Percentiles rank a stretch among this genome's conserved stretches.
These are phyloP conservation scores for Fomitopsis palustris DNA, from an alignment of 1,284 basidiomycete genomes.

Conservation along the genomic window DNA sequence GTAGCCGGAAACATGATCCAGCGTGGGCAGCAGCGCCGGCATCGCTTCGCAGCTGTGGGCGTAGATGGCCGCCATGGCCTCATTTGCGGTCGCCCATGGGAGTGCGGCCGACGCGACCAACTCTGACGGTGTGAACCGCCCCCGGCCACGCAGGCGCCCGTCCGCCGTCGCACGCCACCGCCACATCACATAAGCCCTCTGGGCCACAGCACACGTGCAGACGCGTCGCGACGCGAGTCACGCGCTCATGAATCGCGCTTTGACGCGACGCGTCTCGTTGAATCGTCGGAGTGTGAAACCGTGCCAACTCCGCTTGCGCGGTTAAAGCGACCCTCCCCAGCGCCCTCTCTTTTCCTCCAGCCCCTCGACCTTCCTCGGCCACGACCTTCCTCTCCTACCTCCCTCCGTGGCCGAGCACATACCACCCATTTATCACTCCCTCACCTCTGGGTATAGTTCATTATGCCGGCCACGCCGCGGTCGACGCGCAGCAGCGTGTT, in stretches of 20 bases:
- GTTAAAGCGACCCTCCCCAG: slow-evolving; percentile 17
- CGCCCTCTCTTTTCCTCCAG: slow-evolving; percentile 11
- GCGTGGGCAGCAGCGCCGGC: not conserved
- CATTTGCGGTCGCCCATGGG: not conserved
- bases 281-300: slow-evolving; percentile 29
- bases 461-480: slow-evolving; percentile 20
- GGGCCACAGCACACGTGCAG: slow-evolving; percentile 4
- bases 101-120: not conserved
- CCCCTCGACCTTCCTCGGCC: slow-evolving; percentile 6
- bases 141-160: not conserved
- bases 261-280: slow-evolving; percentile 26
- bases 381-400: slow-evolving; percentile 5
- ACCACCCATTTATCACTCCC: not conserved
- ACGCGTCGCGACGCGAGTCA: slow-evolving; percentile 24
- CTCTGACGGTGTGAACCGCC: not conserved
- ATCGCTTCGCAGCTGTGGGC: not conserved
- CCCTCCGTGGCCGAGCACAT: not conserved
- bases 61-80: not conserved
- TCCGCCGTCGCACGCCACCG: not conserved
- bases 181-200: not conserved
- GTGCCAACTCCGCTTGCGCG: slow-evolving; percentile 21
- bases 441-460: not conserved
- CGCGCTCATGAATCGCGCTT: slow-evolving; percentile 15
- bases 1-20: not conserved
- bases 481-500: slow-evolving; percentile 46